These are phyloP conservation scores for Heritiera littoralis DNA, from an alignment of 345 rosid species.

Conservation along the genomic window DNA sequence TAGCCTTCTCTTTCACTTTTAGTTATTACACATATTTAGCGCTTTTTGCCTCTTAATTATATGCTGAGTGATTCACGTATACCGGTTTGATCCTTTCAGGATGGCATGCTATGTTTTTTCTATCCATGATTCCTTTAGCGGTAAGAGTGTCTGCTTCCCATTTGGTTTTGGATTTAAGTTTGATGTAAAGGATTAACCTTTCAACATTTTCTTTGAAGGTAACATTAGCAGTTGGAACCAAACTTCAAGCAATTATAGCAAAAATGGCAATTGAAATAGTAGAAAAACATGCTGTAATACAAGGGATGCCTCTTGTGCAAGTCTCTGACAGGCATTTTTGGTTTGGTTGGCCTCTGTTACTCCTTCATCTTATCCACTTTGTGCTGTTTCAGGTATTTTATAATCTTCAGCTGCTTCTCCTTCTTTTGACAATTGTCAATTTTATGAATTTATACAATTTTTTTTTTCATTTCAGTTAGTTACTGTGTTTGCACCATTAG, in stretches of 20 bases:
- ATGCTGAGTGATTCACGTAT: neutral
- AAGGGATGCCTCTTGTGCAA: conserved; percentile 95
- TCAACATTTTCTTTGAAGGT: conserved; percentile 49
- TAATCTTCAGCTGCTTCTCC: neutral
- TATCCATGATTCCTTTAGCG: conserved; percentile 67
- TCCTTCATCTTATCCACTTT: conserved; percentile 83
- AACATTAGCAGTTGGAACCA: conserved; percentile 81
- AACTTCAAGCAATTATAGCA: conserved; percentile 83
- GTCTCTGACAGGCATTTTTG: conserved; percentile 87
- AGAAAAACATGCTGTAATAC: conserved; percentile 84
- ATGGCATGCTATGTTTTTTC: conserved; percentile 57
- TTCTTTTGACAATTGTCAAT: neutral
- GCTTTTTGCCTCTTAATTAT: neutral
- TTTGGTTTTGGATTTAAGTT: neutral
- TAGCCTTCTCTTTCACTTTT: neutral
- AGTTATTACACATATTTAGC: neutral
- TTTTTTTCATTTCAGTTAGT: no score
- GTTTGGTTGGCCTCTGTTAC: conserved; percentile 72
- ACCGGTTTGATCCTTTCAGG: conserved; percentile 44
- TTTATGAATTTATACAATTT: no score
- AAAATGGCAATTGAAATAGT: conserved; percentile 89
- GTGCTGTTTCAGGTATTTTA: conserved; percentile 80
- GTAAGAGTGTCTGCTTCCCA: conserved; percentile 45
- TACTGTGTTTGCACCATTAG: no score
- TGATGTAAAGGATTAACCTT: conserved; percentile 3